Conservation (phyloP, 495 filamentous ascomycete genomes). For the Neurospora sp. region DNA sequence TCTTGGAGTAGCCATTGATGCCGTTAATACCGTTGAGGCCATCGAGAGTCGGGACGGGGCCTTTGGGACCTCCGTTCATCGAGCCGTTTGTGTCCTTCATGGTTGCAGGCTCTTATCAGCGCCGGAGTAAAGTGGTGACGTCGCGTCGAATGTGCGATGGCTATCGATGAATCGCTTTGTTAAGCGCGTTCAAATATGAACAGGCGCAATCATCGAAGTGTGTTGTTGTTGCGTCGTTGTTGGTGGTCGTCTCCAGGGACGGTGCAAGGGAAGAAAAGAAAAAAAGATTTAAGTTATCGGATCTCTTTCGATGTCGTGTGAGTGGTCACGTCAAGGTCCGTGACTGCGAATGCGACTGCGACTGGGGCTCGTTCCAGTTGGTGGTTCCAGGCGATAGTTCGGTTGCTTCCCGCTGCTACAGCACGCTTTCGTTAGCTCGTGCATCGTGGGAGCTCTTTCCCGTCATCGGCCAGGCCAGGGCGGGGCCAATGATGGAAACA, state of each 20-base stretch:
- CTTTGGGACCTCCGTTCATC: conserved; percentile 10
- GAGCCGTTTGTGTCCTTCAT: conserved; percentile 28
- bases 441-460: neutral
- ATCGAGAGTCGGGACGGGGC: neutral
- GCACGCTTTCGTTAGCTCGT: neutral
- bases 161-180: neutral
- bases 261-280: neutral
- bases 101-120: conserved; percentile 9
- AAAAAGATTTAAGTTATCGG: neutral
- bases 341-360: neutral
- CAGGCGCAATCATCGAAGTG: neutral
- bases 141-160: neutral
- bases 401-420: neutral
- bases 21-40: neutral
- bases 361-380: neutral
- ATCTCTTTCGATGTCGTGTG: neutral
- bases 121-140: too few species aligned
- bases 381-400: neutral
- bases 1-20: neutral
- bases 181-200: neutral
- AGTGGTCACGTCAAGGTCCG: neutral
- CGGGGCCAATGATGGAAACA: neutral
- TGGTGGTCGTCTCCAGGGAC: neutral
- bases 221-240: neutral
- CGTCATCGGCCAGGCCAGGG: neutral